Base-by-base conservation (phyloP, 2,329 filamentous ascomycete genomes). In the Colletotrichum gloeosporioides region DNA sequence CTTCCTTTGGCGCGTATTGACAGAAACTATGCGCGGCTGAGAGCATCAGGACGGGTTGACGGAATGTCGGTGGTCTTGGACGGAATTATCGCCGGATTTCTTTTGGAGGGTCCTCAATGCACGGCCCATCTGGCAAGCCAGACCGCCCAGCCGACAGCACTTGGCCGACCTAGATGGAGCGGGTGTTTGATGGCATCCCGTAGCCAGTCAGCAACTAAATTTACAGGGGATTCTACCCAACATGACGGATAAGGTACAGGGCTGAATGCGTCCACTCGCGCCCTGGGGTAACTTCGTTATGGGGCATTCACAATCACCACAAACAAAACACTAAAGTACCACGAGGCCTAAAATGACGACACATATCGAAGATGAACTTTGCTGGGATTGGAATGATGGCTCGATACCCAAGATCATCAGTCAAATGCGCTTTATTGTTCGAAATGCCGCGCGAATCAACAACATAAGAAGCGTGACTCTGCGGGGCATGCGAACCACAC, bases 1-100 rank as follows among this genome's bases (percentile, higher is more conserved):
- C 25, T 16, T 29, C 2, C 0, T 29, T 59, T 59, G 25, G 22
- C 55, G 55, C 55, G 55, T 59, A 59, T 59, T 59, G 55, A 59
- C 55, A 59, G 0, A 0, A 25, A 7, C 22, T 29, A 10, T 59
- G 27, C 55, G 55, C 25, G 55, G 55, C 55, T 29, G 55, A 59
- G 13, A 1, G 0, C 1, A 0, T 29, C 27, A 8, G 10, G 3
- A 3, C 22, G 10, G 44, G 44, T 22, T 53, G 44, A 53, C 44
- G 44, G 44, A 22, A 53, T 53, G n/a, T 0, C 44, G 2, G 13
- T 4, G 3, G 1, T 49, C 8, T 13, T 22, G n/a, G n/a, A 53
- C 44, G 44, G 44, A 13, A 49, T 49, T 49, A 49, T 49, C 3
- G 18, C 44, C 44, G 6, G 44, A 7, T 22, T 18, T 12, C 10